Conservation (phyloP, 169 alveolate genomes). For the Eimeria tenella region DNA sequence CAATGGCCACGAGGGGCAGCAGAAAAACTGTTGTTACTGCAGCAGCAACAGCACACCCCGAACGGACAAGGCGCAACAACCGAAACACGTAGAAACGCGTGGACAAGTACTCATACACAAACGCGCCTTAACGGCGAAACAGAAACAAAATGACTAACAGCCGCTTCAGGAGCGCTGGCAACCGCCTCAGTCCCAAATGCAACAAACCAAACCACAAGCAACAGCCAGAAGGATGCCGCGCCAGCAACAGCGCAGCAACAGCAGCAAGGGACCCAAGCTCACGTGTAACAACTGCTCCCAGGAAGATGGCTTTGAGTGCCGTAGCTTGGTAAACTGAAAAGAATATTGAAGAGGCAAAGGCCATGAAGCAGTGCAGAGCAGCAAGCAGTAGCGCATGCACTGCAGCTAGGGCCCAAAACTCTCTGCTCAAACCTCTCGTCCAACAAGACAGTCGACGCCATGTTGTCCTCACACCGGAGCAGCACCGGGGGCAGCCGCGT, state of each 20-base stretch:
- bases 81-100: background rate
- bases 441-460: background rate
- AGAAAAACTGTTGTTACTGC: constrained; percentile 18
- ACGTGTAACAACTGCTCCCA: constrained; percentile 21
- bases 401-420: background rate
- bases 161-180: background rate
- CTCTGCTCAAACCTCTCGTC: background rate
- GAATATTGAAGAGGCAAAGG: constrained; percentile 23
- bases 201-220: background rate
- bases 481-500: background rate
- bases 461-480: constrained; percentile 1
- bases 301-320: background rate
- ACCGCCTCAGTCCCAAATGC: background rate
- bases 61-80: background rate
- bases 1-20: background rate
- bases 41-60: background rate
- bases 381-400: constrained; percentile 42
- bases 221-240: background rate
- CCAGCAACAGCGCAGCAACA: background rate
- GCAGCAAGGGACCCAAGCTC: background rate
- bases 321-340: background rate
- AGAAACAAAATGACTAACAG: background rate
- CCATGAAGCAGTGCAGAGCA: constrained; percentile 23
- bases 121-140: background rate
- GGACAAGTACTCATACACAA: background rate